Evolutionary conservation across 305 asterid genomes (phyloP), one percentile per base, ranked within the genome.

Genomic region (Solanum hybrid): DNA sequence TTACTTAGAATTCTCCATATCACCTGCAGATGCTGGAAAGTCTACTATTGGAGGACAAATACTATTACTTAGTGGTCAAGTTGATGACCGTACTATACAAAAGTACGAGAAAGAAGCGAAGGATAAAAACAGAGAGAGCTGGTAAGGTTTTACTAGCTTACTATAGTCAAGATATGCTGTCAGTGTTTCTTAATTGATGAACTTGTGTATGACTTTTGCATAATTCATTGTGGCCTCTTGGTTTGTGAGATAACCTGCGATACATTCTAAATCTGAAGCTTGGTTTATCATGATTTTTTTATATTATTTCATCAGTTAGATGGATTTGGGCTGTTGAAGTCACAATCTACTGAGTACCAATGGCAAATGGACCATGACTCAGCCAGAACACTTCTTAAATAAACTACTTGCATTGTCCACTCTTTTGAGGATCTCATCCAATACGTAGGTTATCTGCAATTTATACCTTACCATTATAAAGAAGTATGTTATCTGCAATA

Each of bases 71-170:
- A 98, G 99, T 89, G 99, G 98, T 89, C 98, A 96, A 92, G 99
- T 98, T 88, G 99, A 98, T 92, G 99, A 98, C 34, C 97, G 99
- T 0, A 98, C 99, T 8, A 98, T 98, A 90, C 99, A 98, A 90
- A 96, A 98, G 88, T 98, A 96, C 69, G 99, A 98, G 92, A 98
- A 95, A 94, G 99, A 97, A 92, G 99, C 99, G 32, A 97, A 98
- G 90, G 98, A 98, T n/a, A 98, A 98, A 90, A 96, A 96, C 89
- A 94, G 99, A 91, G 99, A 97, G 94, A 97, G 99, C 92, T 97
- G 99, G 99, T 97, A 92, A 92, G 95, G 91, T 85, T 90, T 91
- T 81, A 60, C 86, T 86, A 60, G 77, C 88, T 24, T 80, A 60
- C 11, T 71, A 77, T 88, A 76, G 27, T 4, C 51, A 82, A 88